Evolutionary conservation across 352 stramenopile species (phyloP).

Genomic region (Phytophthora capsici): DNA sequence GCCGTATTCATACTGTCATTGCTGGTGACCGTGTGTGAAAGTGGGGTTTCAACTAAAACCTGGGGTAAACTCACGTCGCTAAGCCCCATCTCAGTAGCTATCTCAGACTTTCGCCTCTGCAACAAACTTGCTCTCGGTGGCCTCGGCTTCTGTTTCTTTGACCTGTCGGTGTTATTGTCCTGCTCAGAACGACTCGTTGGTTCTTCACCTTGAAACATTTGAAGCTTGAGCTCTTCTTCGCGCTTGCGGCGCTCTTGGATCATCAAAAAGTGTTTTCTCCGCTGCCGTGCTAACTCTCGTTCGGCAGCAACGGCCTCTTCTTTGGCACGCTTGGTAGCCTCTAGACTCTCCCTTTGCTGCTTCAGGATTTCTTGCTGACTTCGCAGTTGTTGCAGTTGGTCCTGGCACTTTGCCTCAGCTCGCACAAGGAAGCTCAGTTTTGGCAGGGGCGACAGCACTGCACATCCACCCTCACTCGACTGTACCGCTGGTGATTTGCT

Average conservation of each 20-base stretch:
- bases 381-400: conserved; percentile 55
- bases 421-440: conserved; percentile 62
- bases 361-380: conserved; percentile 54
- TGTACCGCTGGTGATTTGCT: background rate
- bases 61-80: conserved; percentile 17
- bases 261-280: conserved; percentile 44
- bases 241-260: conserved; percentile 48
- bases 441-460: conserved; percentile 39
- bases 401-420: conserved; percentile 60
- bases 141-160: conserved; percentile 31
- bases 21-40: background rate
- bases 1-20: conserved; percentile 15
- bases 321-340: conserved; percentile 43
- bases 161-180: conserved; percentile 14
- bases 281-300: conserved; percentile 39
- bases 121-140: conserved; percentile 17
- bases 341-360: conserved; percentile 52
- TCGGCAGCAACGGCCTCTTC: conserved; percentile 38
- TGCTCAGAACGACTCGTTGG: conserved; percentile 30
- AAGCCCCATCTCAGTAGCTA: background rate
- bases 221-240: conserved; percentile 55
- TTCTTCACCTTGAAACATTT: conserved; percentile 29
- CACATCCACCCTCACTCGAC: background rate
- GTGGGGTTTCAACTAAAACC: background rate
- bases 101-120: conserved; percentile 3